These are phyloP conservation scores for Oryza coarctata DNA, from an alignment of 176 grass and related monocot species.

Conservation along the genomic window DNA sequence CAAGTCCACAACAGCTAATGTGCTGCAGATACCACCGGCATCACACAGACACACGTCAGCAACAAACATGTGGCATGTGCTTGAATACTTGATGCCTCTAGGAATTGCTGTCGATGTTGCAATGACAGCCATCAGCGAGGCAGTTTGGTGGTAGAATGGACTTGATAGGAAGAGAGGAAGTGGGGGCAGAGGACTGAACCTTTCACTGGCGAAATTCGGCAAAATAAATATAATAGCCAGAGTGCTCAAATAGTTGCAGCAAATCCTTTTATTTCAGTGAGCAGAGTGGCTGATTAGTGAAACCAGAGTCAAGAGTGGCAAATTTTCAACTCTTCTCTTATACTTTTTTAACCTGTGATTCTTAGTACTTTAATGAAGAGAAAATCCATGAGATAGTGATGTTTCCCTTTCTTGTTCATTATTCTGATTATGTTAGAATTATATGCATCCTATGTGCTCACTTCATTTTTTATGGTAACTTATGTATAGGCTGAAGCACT, in stretches of 20 bases:
- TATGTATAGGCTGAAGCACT: constrained; percentile 76
- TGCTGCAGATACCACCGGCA: no score
- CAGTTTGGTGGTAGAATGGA: background rate
- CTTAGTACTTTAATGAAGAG: background rate
- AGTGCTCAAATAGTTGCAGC: background rate
- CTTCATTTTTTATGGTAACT: constrained; percentile 37
- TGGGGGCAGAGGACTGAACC: no score
- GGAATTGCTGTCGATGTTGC: background rate
- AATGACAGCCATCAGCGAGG: no score
- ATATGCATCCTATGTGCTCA: background rate
- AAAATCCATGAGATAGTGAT: background rate
- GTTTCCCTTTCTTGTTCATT: constrained; percentile 7
- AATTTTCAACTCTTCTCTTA: background rate
- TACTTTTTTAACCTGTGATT: no score
- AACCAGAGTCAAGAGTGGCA: background rate
- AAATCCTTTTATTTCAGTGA: background rate
- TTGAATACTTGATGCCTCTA: background rate
- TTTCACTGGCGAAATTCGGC: background rate
- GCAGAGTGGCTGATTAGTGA: background rate
- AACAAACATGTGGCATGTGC: background rate
- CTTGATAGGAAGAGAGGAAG: background rate
- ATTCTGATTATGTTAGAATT: constrained; percentile 10
- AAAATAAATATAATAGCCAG: background rate
- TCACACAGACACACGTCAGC: background rate
- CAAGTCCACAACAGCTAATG: no score